Evolutionary conservation across 768 basidiomycete species (phyloP), one percentile per base, ranked within the genome.

Genomic region (Coprinellus micaceus): DNA sequence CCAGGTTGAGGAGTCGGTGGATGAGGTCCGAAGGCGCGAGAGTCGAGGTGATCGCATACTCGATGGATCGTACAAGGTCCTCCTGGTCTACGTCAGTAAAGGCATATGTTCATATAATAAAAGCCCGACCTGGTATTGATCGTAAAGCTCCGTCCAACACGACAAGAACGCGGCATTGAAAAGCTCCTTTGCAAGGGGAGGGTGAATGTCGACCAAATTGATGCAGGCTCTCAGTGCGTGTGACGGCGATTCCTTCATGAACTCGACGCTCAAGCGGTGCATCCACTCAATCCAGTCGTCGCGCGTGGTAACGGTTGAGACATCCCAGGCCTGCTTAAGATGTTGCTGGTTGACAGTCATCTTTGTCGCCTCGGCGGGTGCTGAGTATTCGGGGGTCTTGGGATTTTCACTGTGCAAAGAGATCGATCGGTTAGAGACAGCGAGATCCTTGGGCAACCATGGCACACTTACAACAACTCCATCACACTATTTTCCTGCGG

Each of bases 91-190:
- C 13, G 15, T 9, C 30, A 19, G 46, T 24, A 43, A 15, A 17
- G 21, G 15, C 22, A 33, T 44, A 0, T 33, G 26, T 12, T 21
- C 7, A 21, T 43, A 12, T 22, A n/a, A 3, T n/a, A 3, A 17
- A 50, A 19, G 48, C 53, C 44, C 63, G 79, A 94, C 95, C 81
- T 98, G 96, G 71, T 98, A 98, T 66, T 92, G 88, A 52, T 98
- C 95, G 64, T 94, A 98, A 6, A 99, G 74, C 63, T 97, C 94
- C 0, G 85, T 82, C 96, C 97, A 99, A 61, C 97, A 99, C 4
- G 95, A 98, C 17, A 98, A 81, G 72, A 99, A 99, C 0, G 97
- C 97, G 3, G 95, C 94, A 68, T 98, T 98, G 79, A 98, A 98
- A 11, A 99, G 74, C 65, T 98, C 96, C 64, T 89, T 88, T 0